A percentile compares a stretch with the other conserved stretches of the same genome.
Evolutionary conservation across 2,329 filamentous ascomycete genomes (phyloP).

Genomic region (Venturia pyrina): DNA sequence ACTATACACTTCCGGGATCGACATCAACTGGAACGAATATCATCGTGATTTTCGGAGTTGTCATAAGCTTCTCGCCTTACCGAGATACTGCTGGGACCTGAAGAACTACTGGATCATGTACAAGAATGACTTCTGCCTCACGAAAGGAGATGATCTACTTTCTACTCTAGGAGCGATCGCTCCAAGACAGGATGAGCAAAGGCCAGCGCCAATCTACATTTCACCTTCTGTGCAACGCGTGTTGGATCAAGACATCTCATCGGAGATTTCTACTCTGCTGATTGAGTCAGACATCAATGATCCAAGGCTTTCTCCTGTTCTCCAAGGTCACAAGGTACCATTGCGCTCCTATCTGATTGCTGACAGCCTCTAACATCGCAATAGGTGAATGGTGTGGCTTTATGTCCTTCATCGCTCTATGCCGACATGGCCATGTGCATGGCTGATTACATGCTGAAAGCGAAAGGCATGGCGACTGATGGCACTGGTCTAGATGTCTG

Average conservation of each 20-base stretch:
- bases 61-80: slow-evolving; percentile 42
- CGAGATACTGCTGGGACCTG: slow-evolving; percentile 28
- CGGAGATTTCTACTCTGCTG: background rate
- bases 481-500: background rate
- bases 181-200: background rate
- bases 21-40: slow-evolving; percentile 53
- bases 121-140: slow-evolving; percentile 18
- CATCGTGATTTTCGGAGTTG: slow-evolving; percentile 39
- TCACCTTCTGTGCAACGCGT: background rate
- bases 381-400: slow-evolving; percentile 7
- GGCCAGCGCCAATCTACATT: background rate
- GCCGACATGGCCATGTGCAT: slow-evolving; percentile 13
- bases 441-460: slow-evolving; percentile 11
- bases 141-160: slow-evolving; percentile 14
- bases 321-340: slow-evolving; percentile 8
- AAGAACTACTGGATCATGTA: slow-evolving; percentile 31
- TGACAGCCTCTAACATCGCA: background rate
- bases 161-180: background rate
- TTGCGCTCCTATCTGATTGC: background rate
- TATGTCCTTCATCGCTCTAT: slow-evolving; percentile 12
- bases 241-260: background rate
- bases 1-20: slow-evolving; percentile 44
- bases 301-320: slow-evolving; percentile 4
- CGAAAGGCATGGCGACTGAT: background rate
- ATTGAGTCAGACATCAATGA: slow-evolving; percentile 13